phyloP scores from a whole-genome alignment of 2,329 filamentous ascomycete genomes.

The Clonostachys byssicola region DNA sequence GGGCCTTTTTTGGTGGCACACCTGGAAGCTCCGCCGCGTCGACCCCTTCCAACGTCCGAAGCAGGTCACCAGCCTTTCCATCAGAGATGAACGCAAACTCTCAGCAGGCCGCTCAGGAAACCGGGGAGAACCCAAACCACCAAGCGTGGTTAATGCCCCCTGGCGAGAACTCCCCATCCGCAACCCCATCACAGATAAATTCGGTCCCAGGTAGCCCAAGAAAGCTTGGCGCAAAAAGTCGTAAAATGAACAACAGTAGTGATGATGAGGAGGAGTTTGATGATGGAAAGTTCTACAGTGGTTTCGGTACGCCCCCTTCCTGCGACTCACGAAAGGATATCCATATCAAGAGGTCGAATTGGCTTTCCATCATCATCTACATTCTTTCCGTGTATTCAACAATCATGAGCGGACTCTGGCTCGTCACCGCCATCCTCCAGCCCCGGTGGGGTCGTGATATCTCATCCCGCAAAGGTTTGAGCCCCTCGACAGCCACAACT shows the following conservation, averaged over 20 bases:
- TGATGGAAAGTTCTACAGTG: slow-evolving; percentile 18
- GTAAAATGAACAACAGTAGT: neutral
- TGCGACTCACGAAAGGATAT: slow-evolving; percentile 25
- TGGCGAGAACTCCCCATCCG: too few species aligned
- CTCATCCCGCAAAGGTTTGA: slow-evolving; percentile 45
- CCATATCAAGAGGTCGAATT: slow-evolving; percentile 26
- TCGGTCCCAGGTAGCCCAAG: too few species aligned
- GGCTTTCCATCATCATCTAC: slow-evolving; percentile 44
- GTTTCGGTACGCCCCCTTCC: slow-evolving; percentile 24
- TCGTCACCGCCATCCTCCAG: slow-evolving; percentile 56
- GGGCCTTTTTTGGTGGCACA: too few species aligned
- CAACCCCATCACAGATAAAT: too few species aligned
- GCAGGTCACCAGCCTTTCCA: too few species aligned
- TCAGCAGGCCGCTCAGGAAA: too few species aligned
- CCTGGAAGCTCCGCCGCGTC: too few species aligned
- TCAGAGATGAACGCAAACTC: too few species aligned
- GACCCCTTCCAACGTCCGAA: too few species aligned
- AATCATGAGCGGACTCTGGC: slow-evolving; percentile 59
- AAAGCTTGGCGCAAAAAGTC: too few species aligned
- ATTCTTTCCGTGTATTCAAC: slow-evolving; percentile 59
- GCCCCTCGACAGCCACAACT: slow-evolving; percentile 60
- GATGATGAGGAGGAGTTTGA: slow-evolving; percentile 10
- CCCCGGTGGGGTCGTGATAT: slow-evolving; percentile 60
- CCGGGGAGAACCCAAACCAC: too few species aligned
- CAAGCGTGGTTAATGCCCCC: too few species aligned